These are phyloP conservation scores for Sanghuangporus baumii DNA, from an alignment of 1,284 basidiomycete species.

Conservation along the genomic window DNA sequence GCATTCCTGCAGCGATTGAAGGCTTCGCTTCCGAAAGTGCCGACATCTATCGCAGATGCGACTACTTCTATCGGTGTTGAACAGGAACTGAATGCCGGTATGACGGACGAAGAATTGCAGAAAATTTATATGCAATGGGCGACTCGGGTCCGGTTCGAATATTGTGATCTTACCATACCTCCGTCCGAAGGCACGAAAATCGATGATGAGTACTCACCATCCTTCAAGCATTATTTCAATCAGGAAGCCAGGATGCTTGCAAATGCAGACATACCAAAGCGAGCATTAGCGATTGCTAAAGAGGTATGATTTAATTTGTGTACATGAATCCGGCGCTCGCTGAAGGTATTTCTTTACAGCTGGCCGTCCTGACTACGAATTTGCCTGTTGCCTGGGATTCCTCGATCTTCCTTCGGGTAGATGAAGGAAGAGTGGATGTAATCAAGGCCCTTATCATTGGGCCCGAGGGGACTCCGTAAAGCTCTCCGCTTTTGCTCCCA, in stretches of 20 bases:
- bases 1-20: slow-evolving; percentile 76
- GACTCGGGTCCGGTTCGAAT: slow-evolving; percentile 73
- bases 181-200: slow-evolving; percentile 28
- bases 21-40: slow-evolving; percentile 66
- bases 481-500: slow-evolving; percentile 7
- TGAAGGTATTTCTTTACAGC: slow-evolving; percentile 37
- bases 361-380: slow-evolving; percentile 85
- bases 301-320: slow-evolving; percentile 45
- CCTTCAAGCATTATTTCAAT: slow-evolving; percentile 76
- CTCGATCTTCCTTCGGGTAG: slow-evolving; percentile 82
- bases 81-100: slow-evolving; percentile 38
- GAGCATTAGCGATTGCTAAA: slow-evolving; percentile 88
- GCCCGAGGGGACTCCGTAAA: slow-evolving; percentile 86
- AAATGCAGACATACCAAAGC: slow-evolving; percentile 75
- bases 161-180: slow-evolving; percentile 72
- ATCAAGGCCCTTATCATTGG: slow-evolving; percentile 89
- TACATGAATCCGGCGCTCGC: not conserved
- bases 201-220: slow-evolving; percentile 48
- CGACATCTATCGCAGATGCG: slow-evolving; percentile 33
- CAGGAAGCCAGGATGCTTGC: slow-evolving; percentile 76
- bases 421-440: slow-evolving; percentile 83
- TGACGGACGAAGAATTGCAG: slow-evolving; percentile 59
- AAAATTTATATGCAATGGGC: slow-evolving; percentile 82
- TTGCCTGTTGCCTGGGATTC: slow-evolving; percentile 87
- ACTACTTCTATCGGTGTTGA: slow-evolving; percentile 30